Evolutionary conservation across 2,329 filamentous ascomycete species (phyloP), one percentile per base, ranked within the genome.

Genomic region (Sodiomyces alkalinus): DNA sequence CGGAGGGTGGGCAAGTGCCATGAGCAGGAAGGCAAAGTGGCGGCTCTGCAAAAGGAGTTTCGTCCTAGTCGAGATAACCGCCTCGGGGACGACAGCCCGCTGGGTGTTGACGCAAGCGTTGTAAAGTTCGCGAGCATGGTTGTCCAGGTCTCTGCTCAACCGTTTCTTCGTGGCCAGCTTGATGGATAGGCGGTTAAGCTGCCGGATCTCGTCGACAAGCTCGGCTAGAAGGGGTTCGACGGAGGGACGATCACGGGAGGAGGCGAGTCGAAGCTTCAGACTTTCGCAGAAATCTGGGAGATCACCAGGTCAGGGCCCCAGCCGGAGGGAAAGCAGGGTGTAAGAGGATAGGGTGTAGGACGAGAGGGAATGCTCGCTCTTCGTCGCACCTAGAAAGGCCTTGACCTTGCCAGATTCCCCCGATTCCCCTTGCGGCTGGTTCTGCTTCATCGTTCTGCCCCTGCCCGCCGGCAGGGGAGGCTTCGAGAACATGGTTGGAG

Each of bases 1-100:
- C n/a, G n/a, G n/a, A n/a, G n/a, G n/a, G 40, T 65, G 55, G 32
- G 66, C 68, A 23, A 67, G 55, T 23, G 77, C 70, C 10, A 92
- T 55, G 31, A 87, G 49, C 10, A 75, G 52, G 41, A 81, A 83
- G 1, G 80, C 67, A 39, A 86, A 56, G 2, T 64, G 47, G 22
- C 65, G 57, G 9, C 51, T 49, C 10, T 55, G 44, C 6, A 55
- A 37, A 3, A 65, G 38, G 17, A 61, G 39, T 31, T 26, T 53
- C 22, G 28, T 41, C 39, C 33, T 40, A 4, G 34, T 33, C 1
- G 44, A 38, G 4, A n/a, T n/a, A n/a, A 40, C 31, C 2, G 32
- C 18, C 13, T 41, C 28, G 14, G 40, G 23, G 16, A 42, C 32
- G 35, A 48, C 42, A 28, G 58, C 44, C 6, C 55, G 49, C 20